Conservation (phyloP, 2,329 filamentous ascomycete genomes). For the Chaetoscypha palmicola region DNA sequence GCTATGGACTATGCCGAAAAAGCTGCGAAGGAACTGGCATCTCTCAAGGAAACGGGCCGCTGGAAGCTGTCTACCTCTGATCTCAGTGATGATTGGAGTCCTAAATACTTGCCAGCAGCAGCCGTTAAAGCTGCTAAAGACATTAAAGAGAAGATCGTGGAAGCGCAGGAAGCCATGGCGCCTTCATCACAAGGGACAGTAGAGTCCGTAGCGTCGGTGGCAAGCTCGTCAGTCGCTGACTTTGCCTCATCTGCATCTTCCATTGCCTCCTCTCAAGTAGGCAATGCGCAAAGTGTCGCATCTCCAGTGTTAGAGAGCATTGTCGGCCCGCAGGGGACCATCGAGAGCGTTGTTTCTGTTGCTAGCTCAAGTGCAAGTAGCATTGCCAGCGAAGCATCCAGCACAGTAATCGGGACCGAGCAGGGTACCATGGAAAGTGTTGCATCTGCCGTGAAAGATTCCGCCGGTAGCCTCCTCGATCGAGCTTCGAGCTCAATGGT, state of each 20-base stretch:
- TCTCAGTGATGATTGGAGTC: constrained; percentile 70
- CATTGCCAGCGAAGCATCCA: constrained; percentile 20
- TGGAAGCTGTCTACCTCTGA: constrained; percentile 79
- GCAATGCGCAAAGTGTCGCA: constrained; percentile 18
- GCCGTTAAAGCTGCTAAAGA: constrained; percentile 39
- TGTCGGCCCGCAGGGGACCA: constrained; percentile 16
- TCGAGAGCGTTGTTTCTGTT: constrained; percentile 20
- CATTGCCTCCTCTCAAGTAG: constrained; percentile 10
- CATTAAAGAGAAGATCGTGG: constrained; percentile 23
- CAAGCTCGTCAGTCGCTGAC: constrained; percentile 19
- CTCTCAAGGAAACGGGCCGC: constrained; percentile 73
- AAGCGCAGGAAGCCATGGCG: constrained; percentile 23
- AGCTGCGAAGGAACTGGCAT: constrained; percentile 70
- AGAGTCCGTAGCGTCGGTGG: constrained; percentile 31
- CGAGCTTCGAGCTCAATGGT: constrained; percentile 27
- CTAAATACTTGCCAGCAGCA: constrained; percentile 53
- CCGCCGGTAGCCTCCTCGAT: constrained; percentile 23
- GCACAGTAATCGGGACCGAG: constrained; percentile 20
- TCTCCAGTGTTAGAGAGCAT: constrained; percentile 18
- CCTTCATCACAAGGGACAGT: constrained; percentile 24
- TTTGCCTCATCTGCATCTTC: constrained; percentile 19
- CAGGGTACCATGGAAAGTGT: constrained; percentile 31
- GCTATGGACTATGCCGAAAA: constrained; percentile 75
- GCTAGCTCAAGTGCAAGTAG: constrained; percentile 14
- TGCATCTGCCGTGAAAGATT: constrained; percentile 28